A percentile compares a stretch with the other conserved stretches of the same genome.
These are phyloP conservation scores for Aureobasidium musti DNA, from an alignment of 2,329 filamentous ascomycete genomes.

Conservation along the genomic window DNA sequence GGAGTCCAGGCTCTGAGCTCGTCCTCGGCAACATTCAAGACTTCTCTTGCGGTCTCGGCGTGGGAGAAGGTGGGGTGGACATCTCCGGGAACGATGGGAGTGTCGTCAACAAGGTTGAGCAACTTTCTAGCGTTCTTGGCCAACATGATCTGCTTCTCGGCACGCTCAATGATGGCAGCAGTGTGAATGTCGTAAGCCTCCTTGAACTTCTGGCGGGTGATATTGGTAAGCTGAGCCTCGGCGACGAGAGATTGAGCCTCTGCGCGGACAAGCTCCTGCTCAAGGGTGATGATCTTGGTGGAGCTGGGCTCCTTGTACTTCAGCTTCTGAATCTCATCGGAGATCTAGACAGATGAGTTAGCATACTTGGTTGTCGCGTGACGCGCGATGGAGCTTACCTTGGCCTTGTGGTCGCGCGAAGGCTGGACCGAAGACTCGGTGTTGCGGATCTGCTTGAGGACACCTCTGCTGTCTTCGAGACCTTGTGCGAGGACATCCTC, in stretches of 20 bases:
- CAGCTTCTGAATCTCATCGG: slow-evolving; percentile 87
- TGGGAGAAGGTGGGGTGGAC: slow-evolving; percentile 67
- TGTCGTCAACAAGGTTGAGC: slow-evolving; percentile 82
- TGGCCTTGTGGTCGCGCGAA: slow-evolving; percentile 79
- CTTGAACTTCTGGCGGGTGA: slow-evolving; percentile 94
- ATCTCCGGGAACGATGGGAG: slow-evolving; percentile 85
- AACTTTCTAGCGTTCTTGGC: slow-evolving; percentile 87
- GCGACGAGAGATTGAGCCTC: slow-evolving; percentile 96
- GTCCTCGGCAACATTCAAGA: slow-evolving; percentile 89
- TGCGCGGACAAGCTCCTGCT: slow-evolving; percentile 94
- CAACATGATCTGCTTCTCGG: slow-evolving; percentile 94
- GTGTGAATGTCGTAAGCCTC: slow-evolving; percentile 90
- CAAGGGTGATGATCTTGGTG: slow-evolving; percentile 75
- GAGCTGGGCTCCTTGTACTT: slow-evolving; percentile 92
- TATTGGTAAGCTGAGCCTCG: slow-evolving; percentile 93
- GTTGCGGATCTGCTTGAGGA: slow-evolving; percentile 91
- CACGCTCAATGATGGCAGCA: slow-evolving; percentile 87
- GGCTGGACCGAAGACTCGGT: slow-evolving; percentile 96
- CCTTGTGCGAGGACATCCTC: slow-evolving; percentile 86
- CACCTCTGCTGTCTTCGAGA: slow-evolving; percentile 77
- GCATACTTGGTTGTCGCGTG: slow-evolving; percentile 3
- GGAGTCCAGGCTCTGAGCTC: slow-evolving; percentile 76
- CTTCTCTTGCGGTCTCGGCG: slow-evolving; percentile 69
- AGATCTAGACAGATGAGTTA: slow-evolving; percentile 54
- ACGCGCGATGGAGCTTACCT: slow-evolving; percentile 47